Conservation (phyloP, 352 stramenopile species). For the Phytophthora hibernalis region DNA sequence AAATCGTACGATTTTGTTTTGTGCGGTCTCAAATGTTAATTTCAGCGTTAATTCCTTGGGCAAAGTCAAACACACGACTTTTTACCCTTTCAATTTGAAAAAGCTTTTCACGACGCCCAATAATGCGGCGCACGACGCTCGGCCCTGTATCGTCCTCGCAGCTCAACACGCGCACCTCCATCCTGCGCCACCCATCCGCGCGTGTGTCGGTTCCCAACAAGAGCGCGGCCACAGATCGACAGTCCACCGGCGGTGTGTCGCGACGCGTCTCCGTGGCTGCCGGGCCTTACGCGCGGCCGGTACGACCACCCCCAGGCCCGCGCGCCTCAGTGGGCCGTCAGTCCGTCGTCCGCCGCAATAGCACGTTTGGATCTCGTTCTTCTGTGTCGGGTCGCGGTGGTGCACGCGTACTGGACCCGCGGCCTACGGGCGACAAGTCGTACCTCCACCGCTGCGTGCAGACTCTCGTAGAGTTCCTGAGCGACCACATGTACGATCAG, state of each 20-base stretch:
- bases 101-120: not conserved
- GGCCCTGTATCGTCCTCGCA: constrained; percentile 86
- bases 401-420: constrained; percentile 72
- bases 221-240: constrained; percentile 44
- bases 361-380: constrained; percentile 65
- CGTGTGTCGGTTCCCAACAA: constrained; percentile 71
- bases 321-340: constrained; percentile 57
- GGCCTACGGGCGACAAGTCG: constrained; percentile 90
- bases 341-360: constrained; percentile 67
- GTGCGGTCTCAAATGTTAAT: no score
- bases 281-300: constrained; percentile 20
- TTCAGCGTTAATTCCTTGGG: no score
- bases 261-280: constrained; percentile 60
- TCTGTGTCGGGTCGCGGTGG: constrained; percentile 54
- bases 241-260: constrained; percentile 61
- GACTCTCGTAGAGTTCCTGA: constrained; percentile 94
- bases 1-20: no score
- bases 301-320: no score
- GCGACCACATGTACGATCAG: constrained; percentile 92
- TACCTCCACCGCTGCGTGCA: constrained; percentile 94
- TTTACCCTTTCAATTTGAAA: not conserved
- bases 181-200: constrained; percentile 43
- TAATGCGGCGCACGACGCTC: constrained; percentile 87
- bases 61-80: no score
- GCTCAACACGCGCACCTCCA: constrained; percentile 68